These are phyloP conservation scores for Puccinia coronata DNA, from an alignment of 1,284 basidiomycete genomes.

Conservation along the genomic window DNA sequence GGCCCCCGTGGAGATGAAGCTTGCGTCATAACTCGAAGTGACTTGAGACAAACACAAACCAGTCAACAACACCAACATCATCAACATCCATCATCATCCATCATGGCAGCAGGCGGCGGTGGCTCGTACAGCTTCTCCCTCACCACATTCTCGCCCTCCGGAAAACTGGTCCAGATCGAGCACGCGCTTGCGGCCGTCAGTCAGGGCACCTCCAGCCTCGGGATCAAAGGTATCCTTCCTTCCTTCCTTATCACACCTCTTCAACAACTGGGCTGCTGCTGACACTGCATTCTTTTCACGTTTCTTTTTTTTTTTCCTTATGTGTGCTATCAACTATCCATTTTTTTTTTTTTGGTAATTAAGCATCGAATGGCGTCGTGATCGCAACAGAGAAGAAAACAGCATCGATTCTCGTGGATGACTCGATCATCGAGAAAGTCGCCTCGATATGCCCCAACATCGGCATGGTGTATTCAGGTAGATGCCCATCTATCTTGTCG, in stretches of 20 bases:
- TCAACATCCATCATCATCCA: background rate
- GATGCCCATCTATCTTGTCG: background rate
- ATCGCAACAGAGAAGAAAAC: slow-evolving; percentile 99
- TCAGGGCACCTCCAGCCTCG: slow-evolving; percentile 93
- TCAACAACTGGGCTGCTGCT: background rate
- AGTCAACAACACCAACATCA: background rate
- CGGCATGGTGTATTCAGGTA: slow-evolving; percentile 86
- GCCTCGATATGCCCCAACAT: slow-evolving; percentile 97
- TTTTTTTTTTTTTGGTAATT: slow-evolving; percentile 46
- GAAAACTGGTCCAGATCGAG: slow-evolving; percentile 93
- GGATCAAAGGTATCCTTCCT: slow-evolving; percentile 80
- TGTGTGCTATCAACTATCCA: background rate
- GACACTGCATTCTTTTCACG: too few relatives aligned
- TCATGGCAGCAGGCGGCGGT: slow-evolving; percentile 44
- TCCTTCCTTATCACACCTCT: slow-evolving; percentile 8
- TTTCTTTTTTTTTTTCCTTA: background rate
- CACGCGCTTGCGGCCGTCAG: slow-evolving; percentile 96
- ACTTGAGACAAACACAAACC: background rate
- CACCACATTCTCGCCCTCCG: slow-evolving; percentile 97
- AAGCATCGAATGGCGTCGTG: slow-evolving; percentile 96
- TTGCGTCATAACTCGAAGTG: slow-evolving; percentile 2
- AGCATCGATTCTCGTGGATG: slow-evolving; percentile 94
- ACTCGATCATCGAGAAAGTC: slow-evolving; percentile 95
- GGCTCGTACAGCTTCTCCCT: slow-evolving; percentile 78
- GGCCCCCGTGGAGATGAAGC: too few relatives aligned